These are phyloP conservation scores for Pichia kluyveri DNA, from an alignment of 805 yeast genomes.

Conservation along the genomic window DNA sequence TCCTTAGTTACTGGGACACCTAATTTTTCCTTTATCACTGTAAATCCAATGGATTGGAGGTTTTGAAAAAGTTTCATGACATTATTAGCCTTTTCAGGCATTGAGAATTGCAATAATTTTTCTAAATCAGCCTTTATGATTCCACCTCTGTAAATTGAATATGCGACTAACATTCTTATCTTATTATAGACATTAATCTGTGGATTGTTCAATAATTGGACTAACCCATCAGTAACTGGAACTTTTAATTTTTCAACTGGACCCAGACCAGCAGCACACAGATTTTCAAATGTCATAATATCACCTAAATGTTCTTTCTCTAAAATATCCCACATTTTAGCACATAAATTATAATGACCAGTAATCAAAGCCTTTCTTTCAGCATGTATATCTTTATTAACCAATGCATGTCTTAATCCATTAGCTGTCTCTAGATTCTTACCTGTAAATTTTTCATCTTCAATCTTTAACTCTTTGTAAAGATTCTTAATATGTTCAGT, in stretches of 20 bases:
- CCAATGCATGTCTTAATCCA: slow-evolving; percentile 22
- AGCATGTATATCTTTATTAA: slow-evolving; percentile 20
- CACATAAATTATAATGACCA: slow-evolving; percentile 30
- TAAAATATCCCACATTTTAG: slow-evolving; percentile 53
- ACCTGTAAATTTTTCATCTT: slow-evolving; percentile 15
- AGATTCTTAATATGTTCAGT: slow-evolving; percentile 13
- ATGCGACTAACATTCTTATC: slow-evolving; percentile 62
- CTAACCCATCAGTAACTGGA: slow-evolving; percentile 45
- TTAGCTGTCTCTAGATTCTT: slow-evolving; percentile 19
- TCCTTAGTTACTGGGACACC: slow-evolving; percentile 37
- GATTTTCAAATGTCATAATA: slow-evolving; percentile 80
- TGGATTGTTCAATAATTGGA: slow-evolving; percentile 42
- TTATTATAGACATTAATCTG: slow-evolving; percentile 50
- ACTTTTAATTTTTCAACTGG: slow-evolving; percentile 53
- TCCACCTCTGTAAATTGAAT: slow-evolving; percentile 78
- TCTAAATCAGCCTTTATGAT: slow-evolving; percentile 61
- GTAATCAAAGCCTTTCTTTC: slow-evolving; percentile 17
- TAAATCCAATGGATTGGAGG: slow-evolving; percentile 34
- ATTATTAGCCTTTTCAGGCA: slow-evolving; percentile 23
- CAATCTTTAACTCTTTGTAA: slow-evolving; percentile 16
- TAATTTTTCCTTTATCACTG: slow-evolving; percentile 29
- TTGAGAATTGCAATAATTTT: slow-evolving; percentile 54
- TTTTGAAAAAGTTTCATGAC: slow-evolving; percentile 49
- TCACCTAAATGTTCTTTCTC: slow-evolving; percentile 30
- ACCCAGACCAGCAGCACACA: slow-evolving; percentile 62